Evolutionary conservation across 345 rosid genomes (phyloP).

Genomic region (Salix viminalis): DNA sequence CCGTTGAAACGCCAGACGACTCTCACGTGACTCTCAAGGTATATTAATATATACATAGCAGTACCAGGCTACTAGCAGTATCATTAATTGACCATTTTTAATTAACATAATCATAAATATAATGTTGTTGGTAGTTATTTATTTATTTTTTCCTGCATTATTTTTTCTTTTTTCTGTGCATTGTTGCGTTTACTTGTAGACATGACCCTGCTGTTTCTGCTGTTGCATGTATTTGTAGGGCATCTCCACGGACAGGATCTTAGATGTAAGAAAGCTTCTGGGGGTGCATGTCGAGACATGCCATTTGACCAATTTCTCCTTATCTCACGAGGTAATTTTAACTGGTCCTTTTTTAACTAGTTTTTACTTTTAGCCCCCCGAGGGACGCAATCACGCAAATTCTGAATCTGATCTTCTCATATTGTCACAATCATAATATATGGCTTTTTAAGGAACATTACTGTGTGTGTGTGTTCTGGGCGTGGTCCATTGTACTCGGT

Average conservation of each 20-base stretch:
- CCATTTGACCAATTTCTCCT: slow-evolving; percentile 30
- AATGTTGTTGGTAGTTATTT: neutral
- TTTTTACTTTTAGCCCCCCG: neutral
- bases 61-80: too few relatives aligned
- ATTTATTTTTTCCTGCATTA: neutral
- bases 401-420: too few relatives aligned
- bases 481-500: too few relatives aligned
- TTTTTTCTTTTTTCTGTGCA: neutral
- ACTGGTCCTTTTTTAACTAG: neutral
- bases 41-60: neutral
- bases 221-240: slow-evolving; percentile 11
- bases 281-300: slow-evolving; percentile 28
- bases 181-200: too few relatives aligned
- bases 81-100: too few relatives aligned
- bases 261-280: slow-evolving; percentile 32
- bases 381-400: neutral
- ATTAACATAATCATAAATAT: neutral
- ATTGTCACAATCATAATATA: too few relatives aligned
- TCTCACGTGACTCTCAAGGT: slow-evolving; percentile 29
- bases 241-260: slow-evolving; percentile 33
- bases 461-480: too few relatives aligned
- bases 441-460: too few relatives aligned
- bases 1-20: slow-evolving; percentile 26
- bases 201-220: too few relatives aligned
- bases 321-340: slow-evolving; percentile 30